Evolutionary conservation across 129 eudicot genomes (phyloP).

Genomic region (Tagetes patula): DNA sequence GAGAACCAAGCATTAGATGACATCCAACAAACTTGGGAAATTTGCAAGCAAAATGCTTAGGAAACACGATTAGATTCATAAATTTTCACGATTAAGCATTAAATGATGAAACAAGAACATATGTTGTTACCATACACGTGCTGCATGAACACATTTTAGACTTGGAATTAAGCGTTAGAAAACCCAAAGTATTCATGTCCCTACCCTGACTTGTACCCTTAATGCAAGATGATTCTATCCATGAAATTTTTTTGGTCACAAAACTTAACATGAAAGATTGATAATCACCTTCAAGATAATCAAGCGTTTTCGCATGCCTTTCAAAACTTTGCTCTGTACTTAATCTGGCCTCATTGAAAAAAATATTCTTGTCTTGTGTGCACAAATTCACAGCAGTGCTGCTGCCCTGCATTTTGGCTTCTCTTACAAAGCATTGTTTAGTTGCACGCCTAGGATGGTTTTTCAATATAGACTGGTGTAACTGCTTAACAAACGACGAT

Average conservation of each 20-base stretch:
- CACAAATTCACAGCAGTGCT: slow-evolving; percentile 10
- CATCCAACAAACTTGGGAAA: slow-evolving; percentile 7
- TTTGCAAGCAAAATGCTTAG: not conserved
- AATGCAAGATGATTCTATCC: slow-evolving; percentile 11
- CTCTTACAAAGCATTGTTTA: slow-evolving; percentile 18
- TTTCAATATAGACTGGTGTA: slow-evolving; percentile 45
- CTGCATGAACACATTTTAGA: not conserved
- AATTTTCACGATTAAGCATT: not conserved
- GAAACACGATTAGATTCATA: not conserved
- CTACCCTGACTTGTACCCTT: not conserved
- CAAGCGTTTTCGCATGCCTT: slow-evolving; percentile 19
- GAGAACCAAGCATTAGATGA: slow-evolving; percentile 17
- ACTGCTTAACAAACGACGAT: slow-evolving; percentile 59
- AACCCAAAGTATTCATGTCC: not conserved
- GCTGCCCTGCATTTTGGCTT: slow-evolving; percentile 17
- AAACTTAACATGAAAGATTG: slow-evolving; percentile 9
- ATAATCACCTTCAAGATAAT: slow-evolving; percentile 25
- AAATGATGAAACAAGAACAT: slow-evolving; percentile 12
- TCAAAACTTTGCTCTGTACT: slow-evolving; percentile 18
- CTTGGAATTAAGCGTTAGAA: not conserved
- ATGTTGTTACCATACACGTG: not conserved
- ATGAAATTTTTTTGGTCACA: not conserved
- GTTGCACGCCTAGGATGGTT: slow-evolving; percentile 26
- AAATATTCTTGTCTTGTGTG: slow-evolving; percentile 3
- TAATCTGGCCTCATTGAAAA: slow-evolving; percentile 24